Conservation (phyloP, 2,329 filamentous ascomycete species). For the Hymenoscyphus fructigenus region DNA sequence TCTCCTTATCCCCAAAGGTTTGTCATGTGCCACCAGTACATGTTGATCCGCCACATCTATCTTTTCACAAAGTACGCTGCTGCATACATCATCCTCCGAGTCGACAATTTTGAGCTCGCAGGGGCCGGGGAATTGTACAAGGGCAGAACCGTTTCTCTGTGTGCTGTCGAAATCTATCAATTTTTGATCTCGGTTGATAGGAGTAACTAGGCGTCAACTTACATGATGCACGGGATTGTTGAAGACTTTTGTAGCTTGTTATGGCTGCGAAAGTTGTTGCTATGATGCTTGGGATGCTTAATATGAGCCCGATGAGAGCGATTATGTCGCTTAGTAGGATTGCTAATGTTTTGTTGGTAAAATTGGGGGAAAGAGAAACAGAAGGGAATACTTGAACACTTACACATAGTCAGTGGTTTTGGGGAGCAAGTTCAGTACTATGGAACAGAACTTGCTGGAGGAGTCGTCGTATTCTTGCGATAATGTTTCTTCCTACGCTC, state of each 20-base stretch:
- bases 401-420: no score
- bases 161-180: not conserved
- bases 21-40: no score
- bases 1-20: no score
- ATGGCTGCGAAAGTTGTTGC: slow-evolving; percentile 19
- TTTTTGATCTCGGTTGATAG: not conserved
- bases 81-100: not conserved
- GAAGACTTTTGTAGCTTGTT: slow-evolving; percentile 21
- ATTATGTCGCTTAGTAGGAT: slow-evolving; percentile 20
- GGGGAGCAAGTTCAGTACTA: no score
- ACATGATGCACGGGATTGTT: slow-evolving; percentile 18
- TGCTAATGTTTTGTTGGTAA: not conserved
- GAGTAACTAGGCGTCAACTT: slow-evolving; percentile 5
- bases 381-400: no score
- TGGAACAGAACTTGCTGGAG: no score
- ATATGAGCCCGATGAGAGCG: slow-evolving; percentile 18
- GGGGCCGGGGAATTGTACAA: not conserved
- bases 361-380: not conserved
- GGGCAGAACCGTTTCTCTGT: not conserved
- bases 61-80: not conserved
- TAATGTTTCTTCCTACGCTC: no score
- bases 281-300: slow-evolving; percentile 22
- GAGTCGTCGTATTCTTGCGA: no score
- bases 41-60: not conserved
- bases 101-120: not conserved